Conservation (phyloP, 176 grass and related monocot genomes). For the Hsuehochloa calcarea region DNA sequence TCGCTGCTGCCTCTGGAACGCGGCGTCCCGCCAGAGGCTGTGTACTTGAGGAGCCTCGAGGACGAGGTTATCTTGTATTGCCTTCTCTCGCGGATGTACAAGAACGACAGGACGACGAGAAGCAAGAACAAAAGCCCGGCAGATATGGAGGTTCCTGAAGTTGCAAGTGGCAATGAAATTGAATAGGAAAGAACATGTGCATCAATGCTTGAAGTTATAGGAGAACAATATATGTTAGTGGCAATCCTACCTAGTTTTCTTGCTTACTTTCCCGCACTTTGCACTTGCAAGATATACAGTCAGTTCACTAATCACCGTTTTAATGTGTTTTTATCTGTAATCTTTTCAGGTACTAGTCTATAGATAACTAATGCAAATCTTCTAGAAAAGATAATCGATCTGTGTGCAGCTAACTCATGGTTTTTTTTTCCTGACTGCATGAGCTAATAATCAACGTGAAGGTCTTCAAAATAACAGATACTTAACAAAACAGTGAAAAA, state of each 20-base stretch:
- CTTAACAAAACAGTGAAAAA: background rate
- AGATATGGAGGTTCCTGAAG: slow-evolving; percentile 21
- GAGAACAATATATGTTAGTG: background rate
- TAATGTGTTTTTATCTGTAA: background rate
- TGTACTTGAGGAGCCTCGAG: slow-evolving; percentile 44
- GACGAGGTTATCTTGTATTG: slow-evolving; percentile 44
- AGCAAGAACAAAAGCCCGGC: slow-evolving; percentile 14
- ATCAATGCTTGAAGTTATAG: background rate
- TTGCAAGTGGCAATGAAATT: background rate
- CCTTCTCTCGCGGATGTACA: slow-evolving; percentile 50
- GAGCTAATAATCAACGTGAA: background rate
- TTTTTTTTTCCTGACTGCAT: background rate
- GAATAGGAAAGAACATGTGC: background rate
- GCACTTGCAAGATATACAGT: background rate
- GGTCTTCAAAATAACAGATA: background rate
- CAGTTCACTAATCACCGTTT: background rate
- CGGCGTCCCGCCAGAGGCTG: slow-evolving; percentile 22
- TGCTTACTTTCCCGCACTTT: background rate
- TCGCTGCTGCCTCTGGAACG: slow-evolving; percentile 33
- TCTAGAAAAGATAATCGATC: background rate
- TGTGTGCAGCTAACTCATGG: background rate
- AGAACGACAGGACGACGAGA: background rate
- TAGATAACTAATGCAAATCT: background rate
- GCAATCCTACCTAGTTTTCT: background rate
- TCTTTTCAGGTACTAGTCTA: background rate